Evolutionary conservation across 1,284 basidiomycete genomes (phyloP).

Genomic region (Veloboletus limbatus): DNA sequence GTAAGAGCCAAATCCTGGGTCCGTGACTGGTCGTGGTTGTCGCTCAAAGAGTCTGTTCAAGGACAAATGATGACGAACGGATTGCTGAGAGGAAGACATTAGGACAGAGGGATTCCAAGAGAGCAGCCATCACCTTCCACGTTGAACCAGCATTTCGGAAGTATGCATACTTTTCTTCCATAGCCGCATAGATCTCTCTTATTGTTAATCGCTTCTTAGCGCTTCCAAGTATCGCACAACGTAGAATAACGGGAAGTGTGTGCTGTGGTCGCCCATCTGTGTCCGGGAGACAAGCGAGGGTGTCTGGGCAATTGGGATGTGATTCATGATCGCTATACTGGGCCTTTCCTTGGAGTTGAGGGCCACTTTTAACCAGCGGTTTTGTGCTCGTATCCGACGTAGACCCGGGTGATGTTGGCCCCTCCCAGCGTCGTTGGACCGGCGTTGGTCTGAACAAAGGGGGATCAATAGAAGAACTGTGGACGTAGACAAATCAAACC

Average conservation of each 20-base stretch:
- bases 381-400: constrained; percentile 26
- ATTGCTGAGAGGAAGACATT: constrained; percentile 55
- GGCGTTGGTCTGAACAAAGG: constrained; percentile 26
- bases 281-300: constrained; percentile 70
- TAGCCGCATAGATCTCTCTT: constrained; percentile 76
- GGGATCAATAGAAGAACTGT: constrained; percentile 11
- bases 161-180: constrained; percentile 78
- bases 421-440: constrained; percentile 16
- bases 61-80: constrained; percentile 76
- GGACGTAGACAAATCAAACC: constrained; percentile 20
- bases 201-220: constrained; percentile 72
- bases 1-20: constrained; percentile 80
- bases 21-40: constrained; percentile 72
- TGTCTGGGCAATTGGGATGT: constrained; percentile 73
- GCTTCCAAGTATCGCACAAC: constrained; percentile 77
- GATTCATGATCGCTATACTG: constrained; percentile 46
- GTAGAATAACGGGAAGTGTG: constrained; percentile 75
- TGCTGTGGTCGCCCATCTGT: constrained; percentile 75
- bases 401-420: constrained; percentile 23
- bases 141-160: constrained; percentile 74
- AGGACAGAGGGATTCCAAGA: background rate
- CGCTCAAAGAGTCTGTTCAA: constrained; percentile 76
- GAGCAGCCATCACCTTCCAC: constrained; percentile 59
- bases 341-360: constrained; percentile 8
- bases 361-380: constrained; percentile 2